phyloP scores from a whole-genome alignment of 31 red algal species.

The Bonnemaisonia californica region DNA sequence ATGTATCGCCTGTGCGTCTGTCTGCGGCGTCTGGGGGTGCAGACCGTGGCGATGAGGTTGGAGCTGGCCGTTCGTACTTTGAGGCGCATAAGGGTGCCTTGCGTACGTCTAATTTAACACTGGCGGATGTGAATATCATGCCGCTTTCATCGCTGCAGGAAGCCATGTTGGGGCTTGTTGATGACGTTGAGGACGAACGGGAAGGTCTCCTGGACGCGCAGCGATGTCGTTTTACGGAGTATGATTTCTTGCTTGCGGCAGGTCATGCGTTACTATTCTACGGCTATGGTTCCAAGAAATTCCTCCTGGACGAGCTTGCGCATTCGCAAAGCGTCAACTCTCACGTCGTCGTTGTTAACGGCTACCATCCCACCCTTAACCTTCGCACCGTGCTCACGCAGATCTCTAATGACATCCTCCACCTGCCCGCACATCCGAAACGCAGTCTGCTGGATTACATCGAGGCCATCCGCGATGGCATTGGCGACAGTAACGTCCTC shows the following conservation, averaged over 20 bases:
- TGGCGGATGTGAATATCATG: constrained; percentile 39
- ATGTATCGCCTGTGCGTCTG: too few species aligned
- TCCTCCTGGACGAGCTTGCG: constrained; percentile 56
- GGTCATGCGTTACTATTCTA: constrained; percentile 64
- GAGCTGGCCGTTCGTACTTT: constrained; percentile 59
- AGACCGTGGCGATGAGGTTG: constrained; percentile 22
- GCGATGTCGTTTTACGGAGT: constrained; percentile 18
- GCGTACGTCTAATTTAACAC: constrained; percentile 59
- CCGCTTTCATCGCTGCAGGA: constrained; percentile 32
- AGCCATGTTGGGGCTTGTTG: constrained; percentile 22
- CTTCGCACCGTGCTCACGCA: constrained; percentile 51
- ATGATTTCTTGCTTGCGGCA: constrained; percentile 38
- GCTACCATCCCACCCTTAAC: constrained; percentile 49
- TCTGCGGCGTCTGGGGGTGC: neutral
- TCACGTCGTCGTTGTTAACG: constrained; percentile 54
- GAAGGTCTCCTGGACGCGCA: constrained; percentile 24
- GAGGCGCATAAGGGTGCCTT: constrained; percentile 60
- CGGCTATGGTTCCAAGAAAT: constrained; percentile 66
- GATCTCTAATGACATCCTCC: constrained; percentile 52
- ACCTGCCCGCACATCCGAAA: constrained; percentile 23
- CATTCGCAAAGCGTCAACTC: neutral
- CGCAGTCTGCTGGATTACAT: constrained; percentile 62
- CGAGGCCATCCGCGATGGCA: constrained; percentile 45
- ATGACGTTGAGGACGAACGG: constrained; percentile 3
- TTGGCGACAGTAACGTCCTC: constrained; percentile 14